Base-by-base conservation (phyloP, 2,329 filamentous ascomycete genomes). In the Fusarium sp. region DNA sequence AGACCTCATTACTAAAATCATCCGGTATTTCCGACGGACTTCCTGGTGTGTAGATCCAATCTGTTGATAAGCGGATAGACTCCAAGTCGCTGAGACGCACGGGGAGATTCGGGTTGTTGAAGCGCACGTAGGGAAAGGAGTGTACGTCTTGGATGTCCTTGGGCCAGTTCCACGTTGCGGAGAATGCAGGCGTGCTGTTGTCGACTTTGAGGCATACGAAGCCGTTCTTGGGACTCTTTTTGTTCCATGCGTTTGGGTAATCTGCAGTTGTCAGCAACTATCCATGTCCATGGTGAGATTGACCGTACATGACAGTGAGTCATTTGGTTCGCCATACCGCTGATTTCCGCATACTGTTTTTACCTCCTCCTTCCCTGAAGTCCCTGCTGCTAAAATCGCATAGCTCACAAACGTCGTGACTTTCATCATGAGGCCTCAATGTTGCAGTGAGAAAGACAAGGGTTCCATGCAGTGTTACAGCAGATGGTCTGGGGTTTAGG, bases 221-320 rank as follows among this genome's bases (percentile, higher is more conserved):
- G 35, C 76, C 76, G 11, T 45, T 51, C 7, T 77, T 62, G 0
- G 76, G 76, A 6, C 73, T 76, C 17, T 78, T 78, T 17, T 60
- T 54, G 18, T 78, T 78, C 76, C 76, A 78, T 20, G 76, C 76
- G 33, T 78, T 78, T 18, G 73, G 75, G n/a, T 77, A 78, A 52
- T 78, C 76, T 78, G 14, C 12, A 7, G n/a, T 0, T 11, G 42
- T 78, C 22, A 77, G 65, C 24, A 17, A 47, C n/a, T 11, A 7
- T 20, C 17, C 24, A 22, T 6, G 1, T 13, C 5, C 4, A 6
- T 4, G 6, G 7, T 31, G 4, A 26, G 22, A 13, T 44, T 36
- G 5, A 42, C 45, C 73, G 14, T 28, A 71, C 73, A 75, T 44
- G 71, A 75, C 1, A 70, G 69, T 12, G 73, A 71, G 41, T 75